Base-by-base conservation (phyloP, 2,329 filamentous ascomycete species). In the Macrophomina pseudophaseolina region DNA sequence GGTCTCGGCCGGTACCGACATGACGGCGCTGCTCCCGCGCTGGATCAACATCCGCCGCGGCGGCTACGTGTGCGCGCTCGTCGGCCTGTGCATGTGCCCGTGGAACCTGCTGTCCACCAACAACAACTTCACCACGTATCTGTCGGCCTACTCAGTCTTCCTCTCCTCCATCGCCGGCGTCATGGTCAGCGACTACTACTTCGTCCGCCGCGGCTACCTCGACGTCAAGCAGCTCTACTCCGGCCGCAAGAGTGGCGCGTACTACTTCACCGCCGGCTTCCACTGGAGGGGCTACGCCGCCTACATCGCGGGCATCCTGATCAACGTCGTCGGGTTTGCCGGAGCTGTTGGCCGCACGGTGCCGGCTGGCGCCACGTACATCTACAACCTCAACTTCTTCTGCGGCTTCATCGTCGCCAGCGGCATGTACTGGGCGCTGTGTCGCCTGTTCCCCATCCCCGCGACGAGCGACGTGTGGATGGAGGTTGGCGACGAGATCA, bases 351-450 rank as follows among this genome's bases (percentile, higher is more conserved):
- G 92, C 0, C 78, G 76, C 23, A 74, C 80, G 0, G 92, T 97
- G 0, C 94, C 94, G 0, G 82, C 87, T 5, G 93, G 90, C 0
- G 94, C 94, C 0, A 88, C 86, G 0, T 96, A 96, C 74, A 88
- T 97, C 68, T 97, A 97, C 82, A 91, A 93, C 70, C 74, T 97
- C 72, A 97, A 97, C 79, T 97, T 94, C 82, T 96, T 97, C 76
- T 86, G 86, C 51, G 94, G 94, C 0, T 94, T 97, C 75, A 82
- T 92, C 54, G 86, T 96, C 11, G 86, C 92, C 0, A 82, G 82
- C 0, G 74, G 70, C 0, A 79, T 89, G 7, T 97, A 97, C 79
- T 96, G 87, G 81, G 65, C 76, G 0, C 82, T 97, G 1, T 93
- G 90, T 76, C 86, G 81, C 67, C 40, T 93, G 32, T 91, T 80